Evolutionary conservation across 2,329 filamentous ascomycete genomes (phyloP), one percentile per base, ranked within the genome.

Genomic region (Geosmithia putterillii): DNA sequence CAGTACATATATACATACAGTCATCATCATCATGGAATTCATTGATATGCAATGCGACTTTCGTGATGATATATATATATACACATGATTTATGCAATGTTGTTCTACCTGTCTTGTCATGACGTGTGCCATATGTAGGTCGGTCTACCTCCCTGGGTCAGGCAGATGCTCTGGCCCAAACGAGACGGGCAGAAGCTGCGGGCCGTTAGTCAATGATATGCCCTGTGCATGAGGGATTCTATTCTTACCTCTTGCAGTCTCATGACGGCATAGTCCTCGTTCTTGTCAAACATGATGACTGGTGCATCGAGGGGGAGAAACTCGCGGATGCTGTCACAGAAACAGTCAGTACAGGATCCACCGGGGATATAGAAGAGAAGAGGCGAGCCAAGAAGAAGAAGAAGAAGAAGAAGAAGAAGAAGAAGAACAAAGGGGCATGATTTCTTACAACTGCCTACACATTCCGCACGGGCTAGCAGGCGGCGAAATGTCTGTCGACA

Each of bases 211-310:
- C 10, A 12, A 6, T 25, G 6, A 25, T 10, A 25, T 25, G 23
- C 10, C 10, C 7, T 7, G 23, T 10, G 10, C 23, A 10, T 7
- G 23, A 25, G 23, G 23, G 23, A 25, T 7, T 7, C 7, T 20
- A 25, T 7, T 7, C 7, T 20, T 14, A 81, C 78, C 65, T 86
- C 71, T 50, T 79, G 77, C 45, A 94, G 66, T 20, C 71, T 83
- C 64, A 79, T 69, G 20, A 86, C 76, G n/a, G 78, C 68, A 53
- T 74, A 88, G 47, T 81, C 75, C 2, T 81, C 82, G 48, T 88
- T 74, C 59, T 81, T 83, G 61, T 94, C 88, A 62, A 94, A 94
- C 90, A 96, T 94, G 59, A 95, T 79, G 45, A 98, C 74, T 0
- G 88, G 90, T 46, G 76, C 79, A 6, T 71, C 65, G n/a, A 79